A percentile compares a stretch with the other conserved stretches of the same genome.
These are phyloP conservation scores for Castanopsis chinensis DNA, from an alignment of 306 rosid genomes.

Conservation along the genomic window DNA sequence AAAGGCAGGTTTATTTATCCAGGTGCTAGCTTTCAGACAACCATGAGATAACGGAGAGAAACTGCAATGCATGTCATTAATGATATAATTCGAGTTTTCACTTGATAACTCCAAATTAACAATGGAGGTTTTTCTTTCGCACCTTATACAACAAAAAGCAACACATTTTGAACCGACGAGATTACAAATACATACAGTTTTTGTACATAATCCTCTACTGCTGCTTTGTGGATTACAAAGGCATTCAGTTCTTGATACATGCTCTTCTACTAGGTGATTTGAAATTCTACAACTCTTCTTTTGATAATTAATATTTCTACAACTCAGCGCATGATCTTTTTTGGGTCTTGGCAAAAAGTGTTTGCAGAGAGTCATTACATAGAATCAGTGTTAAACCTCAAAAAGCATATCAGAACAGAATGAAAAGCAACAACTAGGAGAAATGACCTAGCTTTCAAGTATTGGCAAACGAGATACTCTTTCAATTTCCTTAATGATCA, in stretches of 20 bases:
- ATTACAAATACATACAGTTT: neutral
- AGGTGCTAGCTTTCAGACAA: too few species aligned
- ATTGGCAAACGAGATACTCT: conserved; percentile 31
- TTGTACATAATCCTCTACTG: neutral
- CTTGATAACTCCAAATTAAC: neutral
- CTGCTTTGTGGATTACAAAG: neutral
- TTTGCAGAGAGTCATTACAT: conserved; percentile 20
- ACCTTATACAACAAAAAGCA: neutral
- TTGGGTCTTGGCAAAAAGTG: neutral
- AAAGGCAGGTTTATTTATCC: too few species aligned
- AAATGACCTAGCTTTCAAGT: conserved; percentile 24
- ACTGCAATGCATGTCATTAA: too few species aligned
- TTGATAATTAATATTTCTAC: neutral
- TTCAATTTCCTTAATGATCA: conserved; percentile 74
- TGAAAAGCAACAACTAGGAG: conserved; percentile 20
- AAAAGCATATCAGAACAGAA: conserved; percentile 16
- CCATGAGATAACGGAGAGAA: too few species aligned
- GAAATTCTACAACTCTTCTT: neutral
- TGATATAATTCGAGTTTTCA: neutral
- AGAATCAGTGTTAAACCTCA: conserved; percentile 20
- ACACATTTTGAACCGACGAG: neutral
- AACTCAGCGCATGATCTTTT: neutral
- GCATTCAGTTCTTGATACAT: neutral
- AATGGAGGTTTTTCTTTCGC: neutral
- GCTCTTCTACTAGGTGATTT: too few species aligned